These are phyloP conservation scores for Arctium minus DNA, from an alignment of 129 eudicot genomes.

Conservation along the genomic window DNA sequence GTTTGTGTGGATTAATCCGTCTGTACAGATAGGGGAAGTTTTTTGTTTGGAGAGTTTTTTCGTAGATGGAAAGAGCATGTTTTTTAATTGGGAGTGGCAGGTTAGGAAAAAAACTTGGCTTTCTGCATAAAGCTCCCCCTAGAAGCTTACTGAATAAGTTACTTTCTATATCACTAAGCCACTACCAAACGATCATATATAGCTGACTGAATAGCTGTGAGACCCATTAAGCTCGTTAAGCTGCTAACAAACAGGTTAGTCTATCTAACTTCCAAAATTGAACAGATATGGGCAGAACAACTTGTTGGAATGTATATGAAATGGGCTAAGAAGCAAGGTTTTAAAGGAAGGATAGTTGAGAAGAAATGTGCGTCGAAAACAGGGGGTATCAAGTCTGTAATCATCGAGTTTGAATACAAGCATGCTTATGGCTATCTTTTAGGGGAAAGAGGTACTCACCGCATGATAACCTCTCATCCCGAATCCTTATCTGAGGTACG, in stretches of 20 bases:
- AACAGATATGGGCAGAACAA: conserved; percentile 78
- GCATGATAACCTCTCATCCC: conserved; percentile 43
- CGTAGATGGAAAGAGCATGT: no score
- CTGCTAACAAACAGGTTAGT: neutral
- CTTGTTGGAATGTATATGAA: conserved; percentile 77
- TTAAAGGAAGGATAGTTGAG: conserved; percentile 73
- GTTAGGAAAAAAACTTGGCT: no score
- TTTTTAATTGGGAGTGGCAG: no score
- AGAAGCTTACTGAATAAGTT: no score
- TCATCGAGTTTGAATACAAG: conserved; percentile 73
- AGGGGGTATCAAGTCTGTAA: conserved; percentile 58
- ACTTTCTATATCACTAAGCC: no score
- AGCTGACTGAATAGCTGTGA: no score
- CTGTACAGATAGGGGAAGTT: no score
- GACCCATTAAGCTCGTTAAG: no score
- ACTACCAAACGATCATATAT: no score
- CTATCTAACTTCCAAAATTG: conserved; percentile 21
- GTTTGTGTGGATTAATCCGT: no score
- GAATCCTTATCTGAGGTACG: conserved; percentile 51
- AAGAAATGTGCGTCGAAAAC: conserved; percentile 44
- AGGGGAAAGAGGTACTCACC: conserved; percentile 87
- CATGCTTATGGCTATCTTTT: conserved; percentile 78
- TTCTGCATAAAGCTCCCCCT: no score
- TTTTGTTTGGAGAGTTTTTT: no score
- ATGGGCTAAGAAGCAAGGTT: conserved; percentile 88